These are phyloP conservation scores for Boletus rubescentipes DNA, from an alignment of 768 basidiomycete genomes.

Conservation along the genomic window DNA sequence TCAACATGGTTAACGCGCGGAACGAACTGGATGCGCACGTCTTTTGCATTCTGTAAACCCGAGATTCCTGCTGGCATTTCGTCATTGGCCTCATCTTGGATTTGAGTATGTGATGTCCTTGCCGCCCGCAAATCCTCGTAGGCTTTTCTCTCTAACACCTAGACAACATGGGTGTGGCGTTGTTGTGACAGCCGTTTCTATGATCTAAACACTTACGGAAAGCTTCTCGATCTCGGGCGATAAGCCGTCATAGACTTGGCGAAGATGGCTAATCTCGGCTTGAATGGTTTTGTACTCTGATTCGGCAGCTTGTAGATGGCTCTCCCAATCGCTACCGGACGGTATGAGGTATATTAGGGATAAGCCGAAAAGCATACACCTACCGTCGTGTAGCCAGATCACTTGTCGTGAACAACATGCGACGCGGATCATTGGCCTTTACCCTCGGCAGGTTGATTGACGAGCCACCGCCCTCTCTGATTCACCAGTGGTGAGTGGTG, in stretches of 20 bases:
- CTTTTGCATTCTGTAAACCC: slow-evolving; percentile 52
- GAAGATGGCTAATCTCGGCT: slow-evolving; percentile 28
- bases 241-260: slow-evolving; percentile 29
- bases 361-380: slow-evolving; percentile 14
- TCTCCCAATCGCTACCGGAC: slow-evolving; percentile 45
- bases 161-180: background rate
- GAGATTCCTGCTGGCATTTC: slow-evolving; percentile 66
- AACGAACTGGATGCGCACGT: slow-evolving; percentile 37
- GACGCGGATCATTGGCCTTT: slow-evolving; percentile 34
- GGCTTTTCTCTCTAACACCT: slow-evolving; percentile 23
- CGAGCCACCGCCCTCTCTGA: slow-evolving; percentile 68
- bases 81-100: slow-evolving; percentile 65
- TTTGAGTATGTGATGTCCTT: slow-evolving; percentile 36
- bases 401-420: slow-evolving; percentile 52
- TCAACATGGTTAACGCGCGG: background rate
- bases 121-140: slow-evolving; percentile 30
- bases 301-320: slow-evolving; percentile 40
- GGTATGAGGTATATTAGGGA: background rate
- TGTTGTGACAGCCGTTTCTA: background rate
- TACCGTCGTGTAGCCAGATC: slow-evolving; percentile 53
- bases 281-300: slow-evolving; percentile 33
- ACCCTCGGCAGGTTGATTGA: slow-evolving; percentile 41
- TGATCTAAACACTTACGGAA: slow-evolving; percentile 31
- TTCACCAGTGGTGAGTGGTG: background rate
- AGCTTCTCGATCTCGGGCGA: slow-evolving; percentile 33